phyloP scores from a whole-genome alignment of 1,284 basidiomycete species.

The Ceratobasidium sp. region DNA sequence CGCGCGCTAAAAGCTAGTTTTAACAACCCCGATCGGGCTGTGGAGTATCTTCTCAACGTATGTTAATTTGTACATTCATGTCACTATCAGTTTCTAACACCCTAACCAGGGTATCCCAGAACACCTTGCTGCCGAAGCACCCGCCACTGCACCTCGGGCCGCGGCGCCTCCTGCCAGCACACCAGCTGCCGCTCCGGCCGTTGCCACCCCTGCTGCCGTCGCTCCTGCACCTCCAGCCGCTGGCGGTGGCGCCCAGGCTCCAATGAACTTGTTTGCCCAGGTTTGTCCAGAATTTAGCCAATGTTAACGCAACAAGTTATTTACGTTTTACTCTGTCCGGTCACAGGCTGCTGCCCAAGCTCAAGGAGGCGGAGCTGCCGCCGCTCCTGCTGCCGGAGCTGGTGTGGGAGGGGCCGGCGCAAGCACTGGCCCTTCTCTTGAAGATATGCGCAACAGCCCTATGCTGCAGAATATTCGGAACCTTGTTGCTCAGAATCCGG shows the following conservation, averaged over 20 bases:
- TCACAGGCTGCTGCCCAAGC: constrained; percentile 48
- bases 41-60: constrained; percentile 96
- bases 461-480: constrained; percentile 78
- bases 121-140: constrained; percentile 70
- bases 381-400: constrained; percentile 53
- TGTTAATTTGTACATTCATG: constrained; percentile 55
- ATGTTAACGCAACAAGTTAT: neutral
- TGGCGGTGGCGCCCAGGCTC: constrained; percentile 27
- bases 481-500: constrained; percentile 81
- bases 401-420: constrained; percentile 57
- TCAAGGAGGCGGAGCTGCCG: constrained; percentile 54
- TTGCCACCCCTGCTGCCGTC: constrained; percentile 57
- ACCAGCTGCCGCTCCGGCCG: constrained; percentile 40
- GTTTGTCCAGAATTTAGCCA: constrained; percentile 3
- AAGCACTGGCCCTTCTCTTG: constrained; percentile 56
- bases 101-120: constrained; percentile 79
- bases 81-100: constrained; percentile 31
- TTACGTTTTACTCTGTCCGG: constrained; percentile 14
- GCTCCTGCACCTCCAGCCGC: constrained; percentile 55
- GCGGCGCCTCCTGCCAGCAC: constrained; percentile 42
- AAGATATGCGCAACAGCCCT: constrained; percentile 70
- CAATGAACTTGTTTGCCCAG: constrained; percentile 42
- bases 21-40: constrained; percentile 98
- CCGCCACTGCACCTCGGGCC: constrained; percentile 55
- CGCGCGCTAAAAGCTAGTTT: constrained; percentile 92